phyloP scores from a whole-genome alignment of 768 basidiomycete species.

The Gloeophyllum trabeum region DNA sequence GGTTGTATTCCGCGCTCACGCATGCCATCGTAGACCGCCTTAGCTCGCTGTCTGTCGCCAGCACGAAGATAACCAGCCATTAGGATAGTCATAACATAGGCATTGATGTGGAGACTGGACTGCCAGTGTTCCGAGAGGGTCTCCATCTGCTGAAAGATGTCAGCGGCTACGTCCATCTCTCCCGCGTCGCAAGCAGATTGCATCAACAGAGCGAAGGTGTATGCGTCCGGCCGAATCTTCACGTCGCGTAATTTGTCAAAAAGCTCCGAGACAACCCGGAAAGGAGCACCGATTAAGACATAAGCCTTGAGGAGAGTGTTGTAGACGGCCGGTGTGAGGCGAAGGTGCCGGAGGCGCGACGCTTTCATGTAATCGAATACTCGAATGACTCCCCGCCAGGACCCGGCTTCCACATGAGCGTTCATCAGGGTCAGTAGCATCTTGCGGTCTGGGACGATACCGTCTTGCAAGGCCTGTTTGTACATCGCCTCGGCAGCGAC shows the following conservation, averaged over 20 bases:
- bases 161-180: slow-evolving; percentile 46
- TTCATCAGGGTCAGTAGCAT: slow-evolving; percentile 72
- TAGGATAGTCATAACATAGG: slow-evolving; percentile 61
- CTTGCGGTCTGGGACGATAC: slow-evolving; percentile 46
- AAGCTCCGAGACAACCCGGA: slow-evolving; percentile 43
- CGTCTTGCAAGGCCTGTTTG: slow-evolving; percentile 48
- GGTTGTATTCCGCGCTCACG: slow-evolving; percentile 49
- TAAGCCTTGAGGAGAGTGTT: slow-evolving; percentile 81
- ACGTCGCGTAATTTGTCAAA: slow-evolving; percentile 44
- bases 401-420: slow-evolving; percentile 70
- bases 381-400: slow-evolving; percentile 66
- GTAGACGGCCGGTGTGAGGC: slow-evolving; percentile 48
- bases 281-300: slow-evolving; percentile 71
- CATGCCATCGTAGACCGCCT: slow-evolving; percentile 66
- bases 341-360: slow-evolving; percentile 21
- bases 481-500: slow-evolving; percentile 58
- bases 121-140: slow-evolving; percentile 23
- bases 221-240: slow-evolving; percentile 43
- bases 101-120: slow-evolving; percentile 31
- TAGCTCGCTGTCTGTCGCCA: slow-evolving; percentile 43
- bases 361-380: slow-evolving; percentile 51
- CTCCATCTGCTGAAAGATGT: slow-evolving; percentile 65
- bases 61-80: slow-evolving; percentile 60
- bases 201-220: slow-evolving; percentile 65
- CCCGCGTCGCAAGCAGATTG: slow-evolving; percentile 74